Percentiles rank a stretch among this genome's conserved stretches.
Conservation (phyloP, 2,329 filamentous ascomycete species). For the Pseudocercospora crystallina region DNA sequence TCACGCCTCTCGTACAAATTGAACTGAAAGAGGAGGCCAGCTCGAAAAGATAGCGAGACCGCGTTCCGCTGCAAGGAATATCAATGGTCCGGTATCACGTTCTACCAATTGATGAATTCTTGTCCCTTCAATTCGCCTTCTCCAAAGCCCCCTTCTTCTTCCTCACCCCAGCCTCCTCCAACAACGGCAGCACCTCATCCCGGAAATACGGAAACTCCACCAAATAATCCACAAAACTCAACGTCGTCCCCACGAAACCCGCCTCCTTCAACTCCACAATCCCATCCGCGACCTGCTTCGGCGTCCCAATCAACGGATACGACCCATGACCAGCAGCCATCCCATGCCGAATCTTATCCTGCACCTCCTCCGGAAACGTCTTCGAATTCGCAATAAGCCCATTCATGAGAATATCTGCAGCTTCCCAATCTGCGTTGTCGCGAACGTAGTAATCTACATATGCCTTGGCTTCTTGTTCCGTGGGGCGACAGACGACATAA, state of each 20-base stretch:
- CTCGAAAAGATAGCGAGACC: too few species aligned
- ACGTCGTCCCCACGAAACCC: background rate
- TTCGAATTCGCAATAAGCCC: constrained; percentile 1
- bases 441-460: background rate
- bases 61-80: too few species aligned
- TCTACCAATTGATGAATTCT: too few species aligned
- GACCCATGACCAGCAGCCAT: background rate
- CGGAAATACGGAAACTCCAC: constrained; percentile 4
- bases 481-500: background rate
- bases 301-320: background rate
- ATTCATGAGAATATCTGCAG: background rate
- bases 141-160: background rate
- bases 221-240: constrained; percentile 2
- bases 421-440: background rate
- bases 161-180: constrained; percentile 2
- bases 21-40: too few species aligned
- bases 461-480: background rate
- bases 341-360: background rate
- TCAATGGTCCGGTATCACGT: too few species aligned
- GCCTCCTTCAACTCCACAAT: background rate
- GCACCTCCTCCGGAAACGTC: background rate
- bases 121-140: too few species aligned
- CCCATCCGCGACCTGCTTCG: constrained; percentile 1
- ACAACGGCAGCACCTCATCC: background rate
- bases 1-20: too few species aligned